Evolutionary conservation across 192 early-diverging fungal species (phyloP).

Genomic region (Piromyces finnis): DNA sequence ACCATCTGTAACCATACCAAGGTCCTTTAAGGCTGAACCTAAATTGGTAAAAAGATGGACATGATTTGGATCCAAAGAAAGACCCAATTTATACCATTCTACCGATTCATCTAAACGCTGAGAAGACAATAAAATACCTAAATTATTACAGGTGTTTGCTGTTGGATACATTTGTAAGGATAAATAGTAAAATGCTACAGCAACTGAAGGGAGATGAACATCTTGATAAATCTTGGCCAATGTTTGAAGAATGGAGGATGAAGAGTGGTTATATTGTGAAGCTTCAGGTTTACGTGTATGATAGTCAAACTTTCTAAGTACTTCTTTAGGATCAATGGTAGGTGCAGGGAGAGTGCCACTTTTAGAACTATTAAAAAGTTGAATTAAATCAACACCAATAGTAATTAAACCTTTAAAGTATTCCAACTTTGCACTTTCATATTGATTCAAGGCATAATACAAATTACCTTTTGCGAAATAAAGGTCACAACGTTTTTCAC

Average conservation of each 20-base stretch:
- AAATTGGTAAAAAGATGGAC: slow-evolving; percentile 89
- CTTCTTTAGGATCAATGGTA: slow-evolving; percentile 9
- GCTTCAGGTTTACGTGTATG: slow-evolving; percentile 6
- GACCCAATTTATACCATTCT: slow-evolving; percentile 73
- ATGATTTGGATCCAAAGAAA: slow-evolving; percentile 59
- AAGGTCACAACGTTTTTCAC: slow-evolving; percentile 51
- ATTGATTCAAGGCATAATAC: slow-evolving; percentile 53
- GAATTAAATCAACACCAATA: slow-evolving; percentile 18
- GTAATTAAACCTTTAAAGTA: slow-evolving; percentile 68
- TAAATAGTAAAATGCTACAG: slow-evolving; percentile 68
- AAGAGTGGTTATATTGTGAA: slow-evolving; percentile 15
- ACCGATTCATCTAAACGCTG: slow-evolving; percentile 64
- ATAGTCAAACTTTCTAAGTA: slow-evolving; percentile 9
- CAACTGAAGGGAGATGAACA: slow-evolving; percentile 37
- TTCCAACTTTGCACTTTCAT: slow-evolving; percentile 49
- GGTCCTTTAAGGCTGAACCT: slow-evolving; percentile 77
- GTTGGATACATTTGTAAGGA: slow-evolving; percentile 59
- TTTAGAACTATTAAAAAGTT: slow-evolving; percentile 19
- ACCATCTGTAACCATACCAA: slow-evolving; percentile 66
- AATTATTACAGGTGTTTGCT: slow-evolving; percentile 79
- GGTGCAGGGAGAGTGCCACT: slow-evolving; percentile 39
- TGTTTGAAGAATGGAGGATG: slow-evolving; percentile 55
- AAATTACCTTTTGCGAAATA: slow-evolving; percentile 78
- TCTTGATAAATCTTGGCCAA: slow-evolving; percentile 83
- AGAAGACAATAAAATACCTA: slow-evolving; percentile 60